Evolutionary conservation across 345 rosid genomes (phyloP), one percentile per base, ranked within the genome.

Genomic region (Melaleuca alternifolia): DNA sequence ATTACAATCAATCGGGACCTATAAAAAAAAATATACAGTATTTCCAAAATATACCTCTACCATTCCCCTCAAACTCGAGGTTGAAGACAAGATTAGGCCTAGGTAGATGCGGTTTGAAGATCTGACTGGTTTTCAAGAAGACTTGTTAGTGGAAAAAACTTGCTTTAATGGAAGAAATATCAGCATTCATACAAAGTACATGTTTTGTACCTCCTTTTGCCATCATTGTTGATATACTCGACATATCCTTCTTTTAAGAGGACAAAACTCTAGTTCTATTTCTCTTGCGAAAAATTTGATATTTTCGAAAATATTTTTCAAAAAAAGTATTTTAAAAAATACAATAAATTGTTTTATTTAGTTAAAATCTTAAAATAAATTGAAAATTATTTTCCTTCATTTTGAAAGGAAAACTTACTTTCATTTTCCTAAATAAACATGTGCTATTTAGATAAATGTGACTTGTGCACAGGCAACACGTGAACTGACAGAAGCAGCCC

Each of bases 351-450:
- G 14, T 11, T 5, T 26, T 57, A 3, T 26, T 57, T 51, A 12
- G 16, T 16, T 51, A n/a, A 57, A 52, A 57, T 57, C 6, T 5
- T 3, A 57, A 54, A 21, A 54, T 54, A 14, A 26, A 57, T 5
- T 57, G 65, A 26, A 57, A 57, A 26, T 57, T 0, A 0, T 57
- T 57, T 57, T 57, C 7, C 0, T 0, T 57, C 65, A 26, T 26
- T 11, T 3, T 26, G 13, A 57, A 57, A 57, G 1, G 30, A 26
- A 57, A 57, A 57, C 30, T 28, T 26, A 5, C 30, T 26, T 1
- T 57, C 1, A 26, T 57, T 57, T 5, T 57, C 15, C 5, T 10
- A 57, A 7, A 57, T 57, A 57, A 6, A 26, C 0, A 0, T 26
- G 30, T 15, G 11, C 65, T 11, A 0, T 26, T 57, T 14, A 57